Evolutionary conservation across 2,329 filamentous ascomycete genomes (phyloP).

Genomic region (Aspergillus fischeri): DNA sequence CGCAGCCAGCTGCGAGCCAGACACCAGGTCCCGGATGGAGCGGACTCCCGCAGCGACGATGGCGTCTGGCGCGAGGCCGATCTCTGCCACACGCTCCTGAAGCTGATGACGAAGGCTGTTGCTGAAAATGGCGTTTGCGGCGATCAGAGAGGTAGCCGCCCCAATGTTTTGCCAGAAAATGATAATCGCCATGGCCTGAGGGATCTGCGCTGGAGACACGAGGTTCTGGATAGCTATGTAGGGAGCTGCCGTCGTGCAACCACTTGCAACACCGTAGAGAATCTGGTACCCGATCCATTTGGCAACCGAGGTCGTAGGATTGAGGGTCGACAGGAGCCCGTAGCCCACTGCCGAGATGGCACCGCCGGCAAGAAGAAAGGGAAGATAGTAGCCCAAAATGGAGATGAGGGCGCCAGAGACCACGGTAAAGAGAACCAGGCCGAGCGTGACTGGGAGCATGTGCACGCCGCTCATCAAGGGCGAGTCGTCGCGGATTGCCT

Average conservation of each 20-base stretch:
- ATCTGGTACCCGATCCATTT: constrained; percentile 30
- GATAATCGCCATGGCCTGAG: constrained; percentile 25
- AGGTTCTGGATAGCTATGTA: constrained; percentile 26
- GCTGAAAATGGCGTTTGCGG: constrained; percentile 26
- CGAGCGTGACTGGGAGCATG: constrained; percentile 30
- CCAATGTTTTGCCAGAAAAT: constrained; percentile 33
- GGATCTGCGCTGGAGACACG: constrained; percentile 20
- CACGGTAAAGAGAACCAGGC: too few relatives aligned
- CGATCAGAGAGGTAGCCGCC: constrained; percentile 25
- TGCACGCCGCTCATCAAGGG: constrained; percentile 39
- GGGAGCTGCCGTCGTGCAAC: constrained; percentile 12
- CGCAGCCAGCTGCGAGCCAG: constrained; percentile 18
- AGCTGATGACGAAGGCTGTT: constrained; percentile 21
- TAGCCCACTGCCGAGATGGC: constrained; percentile 25
- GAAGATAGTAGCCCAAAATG: constrained; percentile 32
- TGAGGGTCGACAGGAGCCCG: constrained; percentile 31
- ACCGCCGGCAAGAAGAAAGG: constrained; percentile 25
- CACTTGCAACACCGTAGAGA: constrained; percentile 19
- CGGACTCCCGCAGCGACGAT: constrained; percentile 23
- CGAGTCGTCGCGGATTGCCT: constrained; percentile 33
- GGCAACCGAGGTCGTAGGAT: constrained; percentile 8
- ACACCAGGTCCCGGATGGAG: constrained; percentile 20
- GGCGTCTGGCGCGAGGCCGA: constrained; percentile 15
- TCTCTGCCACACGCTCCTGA: constrained; percentile 8
- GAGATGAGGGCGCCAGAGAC: too few relatives aligned